Conservation (phyloP, 805 yeast genomes). For the Starmerella sirachaensis region DNA sequence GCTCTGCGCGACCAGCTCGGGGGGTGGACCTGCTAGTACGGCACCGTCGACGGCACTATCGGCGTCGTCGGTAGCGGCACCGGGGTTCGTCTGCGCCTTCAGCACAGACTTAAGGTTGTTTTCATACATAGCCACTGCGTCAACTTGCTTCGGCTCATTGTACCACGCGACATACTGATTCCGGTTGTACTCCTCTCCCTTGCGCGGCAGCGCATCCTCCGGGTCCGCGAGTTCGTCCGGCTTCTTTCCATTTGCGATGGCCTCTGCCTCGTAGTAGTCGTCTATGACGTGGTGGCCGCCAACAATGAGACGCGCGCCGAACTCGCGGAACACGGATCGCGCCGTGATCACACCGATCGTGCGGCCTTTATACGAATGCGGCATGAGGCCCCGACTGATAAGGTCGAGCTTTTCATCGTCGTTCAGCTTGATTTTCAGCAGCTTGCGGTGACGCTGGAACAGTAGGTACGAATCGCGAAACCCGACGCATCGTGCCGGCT, state of each 20-base stretch:
- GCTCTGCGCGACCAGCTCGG: slow-evolving; percentile 62
- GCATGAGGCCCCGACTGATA: slow-evolving; percentile 68
- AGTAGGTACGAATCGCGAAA: slow-evolving; percentile 82
- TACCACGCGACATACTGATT: slow-evolving; percentile 46
- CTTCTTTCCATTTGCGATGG: slow-evolving; percentile 44
- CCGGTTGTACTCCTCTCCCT: slow-evolving; percentile 35
- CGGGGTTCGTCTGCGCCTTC: slow-evolving; percentile 10
- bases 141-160: slow-evolving; percentile 36
- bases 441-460: slow-evolving; percentile 70
- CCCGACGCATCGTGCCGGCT: slow-evolving; percentile 91
- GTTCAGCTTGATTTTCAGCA: slow-evolving; percentile 60
- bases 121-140: slow-evolving; percentile 22
- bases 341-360: slow-evolving; percentile 86
- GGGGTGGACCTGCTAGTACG: slow-evolving; percentile 9
- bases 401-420: slow-evolving; percentile 74
- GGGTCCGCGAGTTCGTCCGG: slow-evolving; percentile 67
- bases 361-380: slow-evolving; percentile 83
- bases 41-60: slow-evolving; percentile 4
- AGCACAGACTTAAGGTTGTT: slow-evolving; percentile 26
- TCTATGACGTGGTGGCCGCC: slow-evolving; percentile 74
- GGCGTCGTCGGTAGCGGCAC: slow-evolving; percentile 2
- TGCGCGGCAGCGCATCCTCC: slow-evolving; percentile 36
- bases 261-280: slow-evolving; percentile 70
- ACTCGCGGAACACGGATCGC: slow-evolving; percentile 74
- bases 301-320: slow-evolving; percentile 72